Evolutionary conservation across 176 grass and related monocot genomes (phyloP).

Genomic region (Puccinellia tenuiflora): DNA sequence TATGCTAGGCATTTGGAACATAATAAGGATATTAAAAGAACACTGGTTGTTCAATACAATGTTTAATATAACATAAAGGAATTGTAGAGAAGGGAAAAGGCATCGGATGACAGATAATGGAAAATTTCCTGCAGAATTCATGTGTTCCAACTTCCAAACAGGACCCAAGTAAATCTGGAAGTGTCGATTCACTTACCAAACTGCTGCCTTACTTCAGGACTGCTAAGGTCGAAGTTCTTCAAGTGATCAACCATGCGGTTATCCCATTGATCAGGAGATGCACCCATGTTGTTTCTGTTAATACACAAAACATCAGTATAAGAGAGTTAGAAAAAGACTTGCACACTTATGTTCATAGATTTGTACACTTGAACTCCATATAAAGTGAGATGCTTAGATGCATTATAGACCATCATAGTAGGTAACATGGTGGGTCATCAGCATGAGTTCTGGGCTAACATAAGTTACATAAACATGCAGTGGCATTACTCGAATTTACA

Average conservation of each 20-base stretch:
- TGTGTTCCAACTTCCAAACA: background rate
- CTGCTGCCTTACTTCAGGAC: conserved; percentile 87
- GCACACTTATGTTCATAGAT: background rate
- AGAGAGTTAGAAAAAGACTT: conserved; percentile 6
- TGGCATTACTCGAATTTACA: background rate
- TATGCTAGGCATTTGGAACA: background rate
- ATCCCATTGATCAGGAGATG: conserved; percentile 79
- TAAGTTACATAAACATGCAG: background rate
- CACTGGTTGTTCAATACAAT: background rate
- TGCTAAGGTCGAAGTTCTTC: conserved; percentile 96
- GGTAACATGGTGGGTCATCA: background rate
- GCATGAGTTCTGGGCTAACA: background rate
- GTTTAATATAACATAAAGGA: background rate
- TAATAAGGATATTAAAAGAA: background rate
- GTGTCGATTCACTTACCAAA: conserved; percentile 68
- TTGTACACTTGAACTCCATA: conserved; percentile 11
- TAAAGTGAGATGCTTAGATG: background rate
- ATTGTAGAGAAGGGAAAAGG: background rate
- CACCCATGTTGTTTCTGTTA: conserved; percentile 91
- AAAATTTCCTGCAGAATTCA: background rate
- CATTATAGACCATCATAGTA: background rate
- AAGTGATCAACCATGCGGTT: conserved; percentile 77
- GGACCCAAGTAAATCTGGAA: background rate
- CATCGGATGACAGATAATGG: background rate
- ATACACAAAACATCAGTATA: conserved; percentile 11